Base-by-base conservation (phyloP, 768 basidiomycete genomes). In the Suillus clintonianus region DNA sequence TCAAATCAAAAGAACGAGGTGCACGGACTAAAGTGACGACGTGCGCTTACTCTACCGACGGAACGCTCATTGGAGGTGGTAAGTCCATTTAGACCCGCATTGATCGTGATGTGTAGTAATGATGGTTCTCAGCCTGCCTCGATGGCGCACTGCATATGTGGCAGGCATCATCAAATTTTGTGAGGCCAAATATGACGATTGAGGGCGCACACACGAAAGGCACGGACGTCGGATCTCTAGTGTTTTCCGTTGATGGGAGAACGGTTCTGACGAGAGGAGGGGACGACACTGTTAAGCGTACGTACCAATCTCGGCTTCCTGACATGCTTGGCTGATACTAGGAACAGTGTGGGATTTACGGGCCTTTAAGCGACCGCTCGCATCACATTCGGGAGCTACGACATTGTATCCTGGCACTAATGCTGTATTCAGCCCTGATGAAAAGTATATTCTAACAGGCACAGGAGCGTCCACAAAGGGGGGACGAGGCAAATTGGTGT, bases 101-200 rank as follows among this genome's bases (percentile, higher is more conserved):
- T 22, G 50, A 55, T 47, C 5, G 19, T 57, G n/a, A 19, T 30
- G 61, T 32, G 58, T 62, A n/a, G 62, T 41, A 60, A 37, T 51
- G 58, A 22, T 57, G 63, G 59, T 68, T 60, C 62, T 60, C 66
- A 97, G 95, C 89, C 19, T 95, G 95, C 71, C 74, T 91, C 65
- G 97, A 99, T 75, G 97, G 97, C 4, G 89, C 95, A 11, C 71
- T 99, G 62, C 94, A 98, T 72, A 82, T 98, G 77, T 99, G 97
- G 97, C 88, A 92, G 68, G 85, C 94, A 22, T 90, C 82, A 50
- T 92, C 94, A 34, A 99, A 98, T 79, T 95, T 96, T 75, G 94
- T 95, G 41, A 82, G 97, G 67, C 96, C 97, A 17, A 93, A 89
- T 70, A 84, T 91, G 82, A 85, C 88, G 5, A 85, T 92, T 53